Percentiles rank a stretch among this genome's conserved stretches.
These are phyloP conservation scores for Reutealis trisperma DNA, from an alignment of 345 rosid genomes.

Conservation along the genomic window DNA sequence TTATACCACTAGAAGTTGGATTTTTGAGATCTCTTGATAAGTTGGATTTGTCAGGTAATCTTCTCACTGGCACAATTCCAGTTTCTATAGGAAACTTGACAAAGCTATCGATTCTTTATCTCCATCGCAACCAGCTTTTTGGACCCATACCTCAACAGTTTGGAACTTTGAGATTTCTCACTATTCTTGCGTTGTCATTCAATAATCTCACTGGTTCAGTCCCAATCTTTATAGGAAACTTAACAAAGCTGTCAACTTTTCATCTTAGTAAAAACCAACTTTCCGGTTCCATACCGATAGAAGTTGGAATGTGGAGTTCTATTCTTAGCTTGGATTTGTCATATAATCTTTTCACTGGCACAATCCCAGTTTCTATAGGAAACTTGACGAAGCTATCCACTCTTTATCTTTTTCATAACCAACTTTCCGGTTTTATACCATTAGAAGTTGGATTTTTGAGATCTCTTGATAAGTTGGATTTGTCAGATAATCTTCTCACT, in stretches of 20 bases:
- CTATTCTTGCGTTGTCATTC: no score
- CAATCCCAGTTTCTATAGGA: constrained; percentile 7
- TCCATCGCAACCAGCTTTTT: not conserved
- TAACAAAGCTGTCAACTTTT: not conserved
- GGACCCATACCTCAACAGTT: no score
- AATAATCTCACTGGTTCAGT: not conserved
- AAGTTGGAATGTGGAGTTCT: no score
- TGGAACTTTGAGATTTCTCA: no score
- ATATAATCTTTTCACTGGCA: not conserved
- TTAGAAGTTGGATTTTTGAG: not conserved
- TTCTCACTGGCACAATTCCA: constrained; percentile 8
- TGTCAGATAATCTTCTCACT: not conserved
- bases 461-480: not conserved
- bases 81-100: constrained; percentile 4
- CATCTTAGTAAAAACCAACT: not conserved
- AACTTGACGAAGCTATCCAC: no score
- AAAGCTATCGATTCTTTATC: not conserved
- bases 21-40: not conserved
- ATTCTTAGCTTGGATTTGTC: no score
- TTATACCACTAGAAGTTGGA: not conserved
- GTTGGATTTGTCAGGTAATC: not conserved
- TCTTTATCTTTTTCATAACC: no score
- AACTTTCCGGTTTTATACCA: not conserved
- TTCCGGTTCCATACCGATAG: constrained; percentile 11
- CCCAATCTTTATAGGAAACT: not conserved